phyloP scores from a whole-genome alignment of 805 yeast species.

The Sugiyamaella marilandica region DNA sequence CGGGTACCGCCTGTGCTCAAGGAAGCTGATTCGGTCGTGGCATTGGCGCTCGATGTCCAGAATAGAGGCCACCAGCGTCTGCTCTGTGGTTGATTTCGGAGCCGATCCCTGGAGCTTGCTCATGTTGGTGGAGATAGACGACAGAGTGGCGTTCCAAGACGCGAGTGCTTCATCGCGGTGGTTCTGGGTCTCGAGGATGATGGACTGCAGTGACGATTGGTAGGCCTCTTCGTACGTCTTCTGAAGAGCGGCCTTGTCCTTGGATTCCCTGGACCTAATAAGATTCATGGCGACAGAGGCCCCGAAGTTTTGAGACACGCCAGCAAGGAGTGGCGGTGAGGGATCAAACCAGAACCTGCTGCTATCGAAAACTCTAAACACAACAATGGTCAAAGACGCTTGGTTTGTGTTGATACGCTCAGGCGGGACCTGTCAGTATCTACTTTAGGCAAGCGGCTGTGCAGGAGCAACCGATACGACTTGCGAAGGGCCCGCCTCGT shows the following conservation, averaged over 20 bases:
- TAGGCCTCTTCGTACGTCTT: conserved; percentile 39
- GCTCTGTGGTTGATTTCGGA: conserved; percentile 32
- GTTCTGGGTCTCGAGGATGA: conserved; percentile 35
- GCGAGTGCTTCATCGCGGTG: conserved; percentile 32
- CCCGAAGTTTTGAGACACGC: neutral
- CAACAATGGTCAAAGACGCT: neutral
- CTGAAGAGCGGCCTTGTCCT: conserved; percentile 28
- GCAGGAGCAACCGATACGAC: conserved; percentile 2
- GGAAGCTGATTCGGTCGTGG: conserved; percentile 32
- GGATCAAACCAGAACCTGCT: neutral
- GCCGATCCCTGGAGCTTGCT: conserved; percentile 29
- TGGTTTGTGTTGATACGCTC: neutral
- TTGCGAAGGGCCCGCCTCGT: neutral
- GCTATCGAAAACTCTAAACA: neutral
- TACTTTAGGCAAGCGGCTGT: conserved; percentile 3
- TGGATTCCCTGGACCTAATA: conserved; percentile 13
- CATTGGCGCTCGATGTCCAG: conserved; percentile 39
- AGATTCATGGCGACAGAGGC: conserved; percentile 16
- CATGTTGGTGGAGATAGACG: conserved; percentile 31
- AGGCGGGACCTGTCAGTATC: conserved; percentile 3
- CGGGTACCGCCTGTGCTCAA: conserved; percentile 20
- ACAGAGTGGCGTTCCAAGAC: conserved; percentile 35
- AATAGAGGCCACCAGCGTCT: conserved; percentile 33
- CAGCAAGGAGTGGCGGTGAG: neutral
- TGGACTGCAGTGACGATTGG: conserved; percentile 37